These are phyloP conservation scores for Aotearoamyces nothofagi DNA, from an alignment of 2,329 filamentous ascomycete genomes.

Conservation along the genomic window DNA sequence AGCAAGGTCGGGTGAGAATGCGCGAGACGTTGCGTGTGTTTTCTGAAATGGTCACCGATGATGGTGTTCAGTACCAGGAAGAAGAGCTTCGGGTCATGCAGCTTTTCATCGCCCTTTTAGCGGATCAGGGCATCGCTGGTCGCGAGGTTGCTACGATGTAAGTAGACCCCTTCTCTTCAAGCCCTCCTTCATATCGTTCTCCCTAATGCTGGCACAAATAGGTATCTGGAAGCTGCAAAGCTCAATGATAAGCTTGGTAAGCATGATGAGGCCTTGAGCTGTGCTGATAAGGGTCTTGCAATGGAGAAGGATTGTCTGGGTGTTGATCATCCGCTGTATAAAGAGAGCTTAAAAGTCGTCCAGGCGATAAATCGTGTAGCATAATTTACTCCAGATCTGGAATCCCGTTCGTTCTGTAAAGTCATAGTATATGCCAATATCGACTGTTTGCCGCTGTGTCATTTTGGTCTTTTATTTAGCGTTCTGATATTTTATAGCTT, in stretches of 20 bases:
- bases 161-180: conserved; percentile 2
- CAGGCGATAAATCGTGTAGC: conserved; percentile 1
- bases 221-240: conserved; percentile 8
- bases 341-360: conserved; percentile 4
- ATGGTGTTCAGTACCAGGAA: conserved; percentile 1
- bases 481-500: too few relatives aligned
- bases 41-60: conserved; percentile 1
- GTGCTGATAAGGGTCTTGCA: conserved; percentile 6
- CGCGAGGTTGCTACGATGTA: conserved; percentile 8
- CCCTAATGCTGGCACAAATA: conserved; percentile 4
- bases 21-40: conserved; percentile 2
- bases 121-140: conserved; percentile 9
- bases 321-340: conserved; percentile 8
- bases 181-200: neutral
- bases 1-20: conserved; percentile 5
- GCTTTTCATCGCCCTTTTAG: conserved; percentile 6
- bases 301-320: conserved; percentile 10
- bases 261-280: conserved; percentile 5
- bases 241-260: conserved; percentile 5
- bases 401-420: too few relatives aligned
- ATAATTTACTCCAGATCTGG: too few relatives aligned
- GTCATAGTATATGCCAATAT: too few relatives aligned
- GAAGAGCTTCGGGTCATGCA: conserved; percentile 5
- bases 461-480: too few relatives aligned
- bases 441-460: too few relatives aligned